These are phyloP conservation scores for Macrophomina phaseolina DNA, from an alignment of 2,329 filamentous ascomycete species.

Conservation along the genomic window DNA sequence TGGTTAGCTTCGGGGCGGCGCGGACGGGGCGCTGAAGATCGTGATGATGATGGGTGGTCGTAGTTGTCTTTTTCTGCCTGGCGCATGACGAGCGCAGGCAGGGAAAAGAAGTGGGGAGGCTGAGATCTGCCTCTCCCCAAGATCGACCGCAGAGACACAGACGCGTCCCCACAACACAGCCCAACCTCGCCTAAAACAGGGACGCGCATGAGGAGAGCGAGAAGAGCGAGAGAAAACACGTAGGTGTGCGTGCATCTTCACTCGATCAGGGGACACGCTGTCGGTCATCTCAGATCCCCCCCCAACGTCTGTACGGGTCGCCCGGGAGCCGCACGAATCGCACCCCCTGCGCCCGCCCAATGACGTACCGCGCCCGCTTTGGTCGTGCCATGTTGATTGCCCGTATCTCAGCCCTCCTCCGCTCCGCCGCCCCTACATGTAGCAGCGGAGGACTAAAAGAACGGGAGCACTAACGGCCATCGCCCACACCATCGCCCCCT, in stretches of 20 bases:
- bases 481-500: no score
- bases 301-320: not conserved
- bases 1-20: not conserved
- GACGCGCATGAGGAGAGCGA: no score
- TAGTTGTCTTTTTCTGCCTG: not conserved
- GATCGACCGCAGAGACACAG: not conserved
- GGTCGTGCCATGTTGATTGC: slow-evolving; percentile 13
- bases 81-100: not conserved
- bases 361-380: not conserved
- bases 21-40: not conserved
- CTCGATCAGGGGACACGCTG: not conserved
- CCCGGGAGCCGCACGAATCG: not conserved
- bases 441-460: no score
- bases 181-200: not conserved
- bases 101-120: not conserved
- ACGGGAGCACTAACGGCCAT: no score
- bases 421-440: no score
- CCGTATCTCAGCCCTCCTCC: not conserved
- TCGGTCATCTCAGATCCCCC: not conserved
- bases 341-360: not conserved
- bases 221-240: no score
- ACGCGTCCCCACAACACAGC: not conserved
- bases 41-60: not conserved
- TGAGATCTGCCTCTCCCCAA: not conserved
- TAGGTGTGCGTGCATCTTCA: no score